A percentile compares a stretch with the other conserved stretches of the same genome.
Conservation (phyloP, 2,329 filamentous ascomycete genomes). For the Dactylella cylindrospora region DNA sequence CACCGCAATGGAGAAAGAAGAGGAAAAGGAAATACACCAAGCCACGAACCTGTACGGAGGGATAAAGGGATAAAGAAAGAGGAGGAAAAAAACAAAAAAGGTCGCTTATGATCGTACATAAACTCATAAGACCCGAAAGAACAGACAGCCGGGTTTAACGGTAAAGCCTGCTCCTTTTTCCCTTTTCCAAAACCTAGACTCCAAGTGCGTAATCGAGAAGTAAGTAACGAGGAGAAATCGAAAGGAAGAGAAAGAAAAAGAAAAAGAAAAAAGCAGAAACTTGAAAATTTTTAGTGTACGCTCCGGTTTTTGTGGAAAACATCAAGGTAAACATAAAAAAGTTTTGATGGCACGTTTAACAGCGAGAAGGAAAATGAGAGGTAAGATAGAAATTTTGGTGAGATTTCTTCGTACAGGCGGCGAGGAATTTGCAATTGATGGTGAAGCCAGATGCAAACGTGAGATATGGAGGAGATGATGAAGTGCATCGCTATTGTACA, state of each 20-base stretch:
- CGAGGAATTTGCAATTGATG: no score
- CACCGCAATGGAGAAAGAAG: background rate
- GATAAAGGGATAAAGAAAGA: constrained; percentile 3
- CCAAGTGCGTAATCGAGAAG: constrained; percentile 4
- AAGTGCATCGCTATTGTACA: no score
- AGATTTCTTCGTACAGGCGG: background rate
- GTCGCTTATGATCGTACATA: constrained; percentile 25
- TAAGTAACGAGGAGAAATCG: background rate
- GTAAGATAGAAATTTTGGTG: background rate
- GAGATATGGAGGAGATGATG: no score
- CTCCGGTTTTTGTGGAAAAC: background rate
- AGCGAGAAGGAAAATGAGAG: background rate
- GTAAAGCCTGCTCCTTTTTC: constrained; percentile 2
- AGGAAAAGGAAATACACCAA: background rate
- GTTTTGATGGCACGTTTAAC: background rate
- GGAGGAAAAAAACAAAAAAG: constrained; percentile 4
- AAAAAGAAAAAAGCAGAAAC: background rate
- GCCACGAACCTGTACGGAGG: background rate
- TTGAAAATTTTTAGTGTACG: background rate
- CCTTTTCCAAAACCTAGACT: constrained; percentile 16
- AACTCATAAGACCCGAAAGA: constrained; percentile 4
- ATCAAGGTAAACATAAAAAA: background rate
- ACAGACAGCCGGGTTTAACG: constrained; percentile 12
- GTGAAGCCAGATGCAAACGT: no score
- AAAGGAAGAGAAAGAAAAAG: constrained; percentile 7